Conservation (phyloP, 2,329 filamentous ascomycete genomes). For the Neonectria punicea region DNA sequence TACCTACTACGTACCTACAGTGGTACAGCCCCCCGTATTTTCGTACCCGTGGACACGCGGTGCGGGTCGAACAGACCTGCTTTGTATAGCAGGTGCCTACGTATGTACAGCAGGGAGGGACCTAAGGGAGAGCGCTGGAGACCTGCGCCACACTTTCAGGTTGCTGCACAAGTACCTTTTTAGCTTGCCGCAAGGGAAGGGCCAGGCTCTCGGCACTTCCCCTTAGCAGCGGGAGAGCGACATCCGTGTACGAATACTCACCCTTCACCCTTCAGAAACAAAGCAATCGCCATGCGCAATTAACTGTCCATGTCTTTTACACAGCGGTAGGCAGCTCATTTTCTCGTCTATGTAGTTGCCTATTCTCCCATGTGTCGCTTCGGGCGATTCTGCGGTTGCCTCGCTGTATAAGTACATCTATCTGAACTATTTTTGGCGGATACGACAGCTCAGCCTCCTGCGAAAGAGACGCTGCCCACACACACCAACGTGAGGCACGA, state of each 20-base stretch:
- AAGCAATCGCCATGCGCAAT: background rate
- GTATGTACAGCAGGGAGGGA: too few relatives aligned
- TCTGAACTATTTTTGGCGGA: background rate
- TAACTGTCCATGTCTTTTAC: background rate
- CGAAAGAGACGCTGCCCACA: background rate
- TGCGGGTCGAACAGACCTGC: background rate
- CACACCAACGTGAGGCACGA: background rate
- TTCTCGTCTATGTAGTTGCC: background rate
- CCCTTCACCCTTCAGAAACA: background rate
- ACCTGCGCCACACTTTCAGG: background rate
- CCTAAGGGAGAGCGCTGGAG: too few relatives aligned
- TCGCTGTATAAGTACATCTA: background rate
- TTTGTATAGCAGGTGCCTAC: background rate
- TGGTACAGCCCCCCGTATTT: background rate
- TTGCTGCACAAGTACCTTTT: too few relatives aligned
- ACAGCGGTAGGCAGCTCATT: background rate
- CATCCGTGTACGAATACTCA: too few relatives aligned
- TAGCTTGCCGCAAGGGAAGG: background rate
- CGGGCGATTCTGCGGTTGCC: background rate
- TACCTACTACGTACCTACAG: background rate
- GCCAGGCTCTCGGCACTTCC: background rate
- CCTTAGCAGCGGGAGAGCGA: too few relatives aligned
- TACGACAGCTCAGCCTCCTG: background rate
- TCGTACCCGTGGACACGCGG: background rate
- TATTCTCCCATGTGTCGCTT: background rate